Conservation (phyloP, 2,329 filamentous ascomycete species). For the Claviceps africana region DNA sequence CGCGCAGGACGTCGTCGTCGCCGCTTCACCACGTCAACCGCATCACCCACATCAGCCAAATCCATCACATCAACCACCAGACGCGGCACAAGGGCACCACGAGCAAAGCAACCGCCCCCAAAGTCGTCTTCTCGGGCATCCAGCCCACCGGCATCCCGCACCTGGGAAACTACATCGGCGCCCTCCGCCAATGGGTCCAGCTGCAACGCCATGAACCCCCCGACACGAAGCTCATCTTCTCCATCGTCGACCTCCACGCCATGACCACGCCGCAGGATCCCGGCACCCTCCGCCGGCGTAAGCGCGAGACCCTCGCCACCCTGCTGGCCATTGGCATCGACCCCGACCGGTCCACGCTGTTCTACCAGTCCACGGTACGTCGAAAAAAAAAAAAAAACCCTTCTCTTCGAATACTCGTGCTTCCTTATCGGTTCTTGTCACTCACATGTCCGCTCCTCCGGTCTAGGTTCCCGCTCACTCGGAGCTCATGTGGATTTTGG, state of each 20-base stretch:
- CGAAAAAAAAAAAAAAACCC: too few relatives aligned
- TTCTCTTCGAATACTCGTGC: too few relatives aligned
- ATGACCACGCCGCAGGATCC: slow-evolving; percentile 66
- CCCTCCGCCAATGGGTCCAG: slow-evolving; percentile 71
- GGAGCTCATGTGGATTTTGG: slow-evolving; percentile 94
- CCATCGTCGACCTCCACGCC: slow-evolving; percentile 85
- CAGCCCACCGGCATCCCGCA: slow-evolving; percentile 92
- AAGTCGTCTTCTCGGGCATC: slow-evolving; percentile 83
- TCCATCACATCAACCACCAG: too few relatives aligned
- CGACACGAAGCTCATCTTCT: slow-evolving; percentile 57
- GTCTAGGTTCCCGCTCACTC: slow-evolving; percentile 58
- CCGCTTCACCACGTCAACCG: not conserved
- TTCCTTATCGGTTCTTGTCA: too few relatives aligned
- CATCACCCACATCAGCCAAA: not conserved
- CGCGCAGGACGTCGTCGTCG: not conserved
- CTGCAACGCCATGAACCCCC: slow-evolving; percentile 51
- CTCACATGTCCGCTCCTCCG: too few relatives aligned
- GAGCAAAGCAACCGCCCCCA: not conserved
- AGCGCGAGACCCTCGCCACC: slow-evolving; percentile 62
- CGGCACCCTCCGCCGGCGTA: slow-evolving; percentile 44
- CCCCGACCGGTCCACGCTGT: slow-evolving; percentile 62
- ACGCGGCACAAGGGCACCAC: not conserved
- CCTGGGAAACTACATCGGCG: slow-evolving; percentile 88
- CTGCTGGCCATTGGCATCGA: slow-evolving; percentile 75
- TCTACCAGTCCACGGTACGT: slow-evolving; percentile 65